phyloP scores from a whole-genome alignment of 352 stramenopile species.

The Globisporangium canariense region DNA sequence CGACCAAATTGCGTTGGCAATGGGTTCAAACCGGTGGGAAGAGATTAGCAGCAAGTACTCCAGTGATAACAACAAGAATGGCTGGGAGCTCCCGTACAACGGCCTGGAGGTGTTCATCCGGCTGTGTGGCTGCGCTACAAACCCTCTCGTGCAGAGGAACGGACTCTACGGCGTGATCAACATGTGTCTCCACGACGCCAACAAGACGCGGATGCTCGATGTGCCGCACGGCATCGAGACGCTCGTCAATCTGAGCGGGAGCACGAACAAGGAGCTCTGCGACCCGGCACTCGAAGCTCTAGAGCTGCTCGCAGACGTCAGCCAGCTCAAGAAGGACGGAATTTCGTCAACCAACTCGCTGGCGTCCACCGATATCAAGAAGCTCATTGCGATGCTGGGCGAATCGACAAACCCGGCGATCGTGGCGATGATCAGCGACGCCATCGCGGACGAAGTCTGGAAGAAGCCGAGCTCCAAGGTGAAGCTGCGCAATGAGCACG shows the following conservation, averaged over 20 bases:
- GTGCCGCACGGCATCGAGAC: conserved; percentile 74
- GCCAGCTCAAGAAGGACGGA: conserved; percentile 35
- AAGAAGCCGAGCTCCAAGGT: conserved; percentile 53
- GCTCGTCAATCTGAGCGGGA: conserved; percentile 72
- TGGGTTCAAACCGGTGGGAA: conserved; percentile 26
- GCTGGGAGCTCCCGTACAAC: conserved; percentile 20
- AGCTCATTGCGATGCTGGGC: conserved; percentile 60
- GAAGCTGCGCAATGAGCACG: conserved; percentile 59
- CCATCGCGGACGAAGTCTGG: conserved; percentile 80
- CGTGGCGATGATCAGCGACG: conserved; percentile 68
- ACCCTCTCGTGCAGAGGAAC: conserved; percentile 46
- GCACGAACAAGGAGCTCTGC: conserved; percentile 51
- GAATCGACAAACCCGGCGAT: conserved; percentile 50
- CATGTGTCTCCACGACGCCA: conserved; percentile 78
- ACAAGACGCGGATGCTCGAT: conserved; percentile 76
- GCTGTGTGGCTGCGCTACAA: conserved; percentile 31
- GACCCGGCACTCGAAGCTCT: conserved; percentile 72
- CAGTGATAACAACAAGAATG: background rate
- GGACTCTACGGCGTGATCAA: conserved; percentile 80
- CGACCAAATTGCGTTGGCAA: conserved; percentile 59
- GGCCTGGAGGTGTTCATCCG: conserved; percentile 49
- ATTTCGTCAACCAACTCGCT: conserved; percentile 29
- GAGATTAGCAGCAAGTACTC: conserved; percentile 4
- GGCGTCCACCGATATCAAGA: conserved; percentile 52
- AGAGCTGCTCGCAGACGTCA: conserved; percentile 72